A percentile compares a stretch with the other conserved stretches of the same genome.
Evolutionary conservation across 164 flowering plant genomes (phyloP).

Genomic region (Warburgia ugandensis): DNA sequence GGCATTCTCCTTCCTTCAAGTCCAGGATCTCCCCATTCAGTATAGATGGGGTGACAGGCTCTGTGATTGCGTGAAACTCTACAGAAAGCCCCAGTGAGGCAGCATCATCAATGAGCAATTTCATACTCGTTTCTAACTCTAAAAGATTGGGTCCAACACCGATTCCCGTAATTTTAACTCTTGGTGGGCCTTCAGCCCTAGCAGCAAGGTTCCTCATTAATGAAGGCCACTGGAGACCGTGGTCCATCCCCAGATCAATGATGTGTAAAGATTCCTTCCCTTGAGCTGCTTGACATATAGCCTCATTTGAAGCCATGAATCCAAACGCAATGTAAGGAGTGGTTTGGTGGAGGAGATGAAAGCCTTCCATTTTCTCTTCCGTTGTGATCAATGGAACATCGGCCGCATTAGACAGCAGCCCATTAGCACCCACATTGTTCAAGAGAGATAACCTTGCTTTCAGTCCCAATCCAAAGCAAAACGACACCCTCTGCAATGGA

Average conservation of each 20-base stretch:
- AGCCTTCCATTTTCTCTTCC: constrained; percentile 50
- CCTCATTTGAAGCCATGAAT: constrained; percentile 58
- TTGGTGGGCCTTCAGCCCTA: constrained; percentile 34
- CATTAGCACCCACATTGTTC: constrained; percentile 28
- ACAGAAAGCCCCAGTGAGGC: constrained; percentile 25
- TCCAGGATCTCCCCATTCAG: constrained; percentile 33
- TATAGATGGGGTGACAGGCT: constrained; percentile 21
- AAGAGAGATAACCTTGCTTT: constrained; percentile 37
- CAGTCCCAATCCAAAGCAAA: constrained; percentile 45
- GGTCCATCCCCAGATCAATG: constrained; percentile 50
- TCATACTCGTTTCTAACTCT: constrained; percentile 28
- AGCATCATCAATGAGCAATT: constrained; percentile 29
- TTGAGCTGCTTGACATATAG: constrained; percentile 36
- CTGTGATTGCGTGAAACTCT: constrained; percentile 26
- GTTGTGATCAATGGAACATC: constrained; percentile 20
- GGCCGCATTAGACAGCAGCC: constrained; percentile 20
- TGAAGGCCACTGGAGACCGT: constrained; percentile 52
- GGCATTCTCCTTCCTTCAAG: constrained; percentile 40
- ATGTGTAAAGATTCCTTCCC: constrained; percentile 44
- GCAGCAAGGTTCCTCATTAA: constrained; percentile 42
- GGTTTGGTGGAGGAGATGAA: constrained; percentile 41
- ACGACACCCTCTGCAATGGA: constrained; percentile 47
- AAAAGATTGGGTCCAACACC: constrained; percentile 9
- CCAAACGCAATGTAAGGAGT: constrained; percentile 62
- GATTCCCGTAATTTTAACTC: constrained; percentile 35